phyloP scores from a whole-genome alignment of 345 rosid genomes.

The Hibiscus mutabilis region DNA sequence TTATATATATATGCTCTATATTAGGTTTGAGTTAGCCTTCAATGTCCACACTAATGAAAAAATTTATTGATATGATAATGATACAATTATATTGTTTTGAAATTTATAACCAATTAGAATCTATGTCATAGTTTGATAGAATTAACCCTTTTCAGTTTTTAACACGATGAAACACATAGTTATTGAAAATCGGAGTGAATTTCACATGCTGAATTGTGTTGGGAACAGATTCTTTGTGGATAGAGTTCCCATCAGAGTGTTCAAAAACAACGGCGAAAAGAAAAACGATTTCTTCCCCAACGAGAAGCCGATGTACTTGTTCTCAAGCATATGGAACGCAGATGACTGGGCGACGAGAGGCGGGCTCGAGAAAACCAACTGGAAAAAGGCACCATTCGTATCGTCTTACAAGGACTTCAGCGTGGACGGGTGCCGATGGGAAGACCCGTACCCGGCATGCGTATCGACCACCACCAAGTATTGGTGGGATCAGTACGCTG shows the following conservation, averaged over 20 bases:
- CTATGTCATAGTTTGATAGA: too few relatives aligned
- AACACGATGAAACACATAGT: too few relatives aligned
- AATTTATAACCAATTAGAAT: too few relatives aligned
- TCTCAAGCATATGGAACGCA: slow-evolving; percentile 96
- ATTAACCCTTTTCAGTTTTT: too few relatives aligned
- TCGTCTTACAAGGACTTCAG: slow-evolving; percentile 83
- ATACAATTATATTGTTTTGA: too few relatives aligned
- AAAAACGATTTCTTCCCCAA: slow-evolving; percentile 82
- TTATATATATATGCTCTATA: too few relatives aligned
- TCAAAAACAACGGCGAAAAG: slow-evolving; percentile 65
- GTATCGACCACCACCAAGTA: slow-evolving; percentile 79
- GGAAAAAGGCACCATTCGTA: slow-evolving; percentile 84
- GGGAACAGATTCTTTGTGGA: slow-evolving; percentile 68
- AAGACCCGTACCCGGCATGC: slow-evolving; percentile 80
- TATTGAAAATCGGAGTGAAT: not conserved
- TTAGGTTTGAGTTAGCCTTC: too few relatives aligned
- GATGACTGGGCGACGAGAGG: slow-evolving; percentile 99
- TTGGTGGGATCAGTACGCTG: slow-evolving; percentile 91
- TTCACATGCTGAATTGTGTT: not conserved
- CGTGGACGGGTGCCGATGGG: slow-evolving; percentile 86
- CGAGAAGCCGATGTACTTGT: slow-evolving; percentile 92
- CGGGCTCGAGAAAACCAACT: slow-evolving; percentile 87
- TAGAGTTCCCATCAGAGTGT: slow-evolving; percentile 66
- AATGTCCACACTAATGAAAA: too few relatives aligned
- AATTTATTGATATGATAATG: too few relatives aligned